A percentile compares a stretch with the other conserved stretches of the same genome.
Evolutionary conservation across 352 stramenopile species (phyloP).

Genomic region (Pilasporangium apinafurcum): DNA sequence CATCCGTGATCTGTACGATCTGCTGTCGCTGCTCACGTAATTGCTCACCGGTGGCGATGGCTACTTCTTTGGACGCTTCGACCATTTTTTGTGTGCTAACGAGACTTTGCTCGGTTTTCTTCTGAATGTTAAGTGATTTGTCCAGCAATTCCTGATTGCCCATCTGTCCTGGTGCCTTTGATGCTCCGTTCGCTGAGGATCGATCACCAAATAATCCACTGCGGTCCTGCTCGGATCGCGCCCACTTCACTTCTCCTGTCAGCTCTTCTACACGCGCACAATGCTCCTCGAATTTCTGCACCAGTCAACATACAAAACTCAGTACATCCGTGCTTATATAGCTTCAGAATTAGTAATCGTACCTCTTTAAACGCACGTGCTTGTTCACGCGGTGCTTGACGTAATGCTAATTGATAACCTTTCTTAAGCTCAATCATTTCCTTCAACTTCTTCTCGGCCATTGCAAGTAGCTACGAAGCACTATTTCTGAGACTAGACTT

Average conservation of each 20-base stretch:
- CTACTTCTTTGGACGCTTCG: slow-evolving; percentile 78
- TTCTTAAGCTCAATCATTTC: slow-evolving; percentile 84
- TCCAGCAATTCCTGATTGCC: slow-evolving; percentile 75
- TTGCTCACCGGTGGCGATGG: slow-evolving; percentile 68
- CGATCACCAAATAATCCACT: slow-evolving; percentile 71
- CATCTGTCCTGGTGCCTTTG: slow-evolving; percentile 18
- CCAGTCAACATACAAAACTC: not conserved
- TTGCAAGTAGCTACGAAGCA: slow-evolving; percentile 44
- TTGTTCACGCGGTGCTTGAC: slow-evolving; percentile 67
- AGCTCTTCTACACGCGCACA: slow-evolving; percentile 75
- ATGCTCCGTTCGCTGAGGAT: slow-evolving; percentile 16
- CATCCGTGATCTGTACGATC: slow-evolving; percentile 83
- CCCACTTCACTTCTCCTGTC: slow-evolving; percentile 72
- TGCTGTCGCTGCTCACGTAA: slow-evolving; percentile 78
- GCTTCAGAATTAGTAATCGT: not conserved
- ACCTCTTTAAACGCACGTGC: slow-evolving; percentile 68
- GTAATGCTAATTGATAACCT: slow-evolving; percentile 73
- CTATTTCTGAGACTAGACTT: not conserved
- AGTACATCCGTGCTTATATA: not conserved
- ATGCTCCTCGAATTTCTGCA: slow-evolving; percentile 82
- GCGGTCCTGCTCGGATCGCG: slow-evolving; percentile 70
- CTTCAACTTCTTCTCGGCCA: slow-evolving; percentile 79
- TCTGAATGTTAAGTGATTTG: slow-evolving; percentile 71
- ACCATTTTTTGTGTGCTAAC: slow-evolving; percentile 85
- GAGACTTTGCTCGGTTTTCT: slow-evolving; percentile 80